Evolutionary conservation across 2,329 filamentous ascomycete genomes (phyloP).

Genomic region (Colletotrichum abscissum): DNA sequence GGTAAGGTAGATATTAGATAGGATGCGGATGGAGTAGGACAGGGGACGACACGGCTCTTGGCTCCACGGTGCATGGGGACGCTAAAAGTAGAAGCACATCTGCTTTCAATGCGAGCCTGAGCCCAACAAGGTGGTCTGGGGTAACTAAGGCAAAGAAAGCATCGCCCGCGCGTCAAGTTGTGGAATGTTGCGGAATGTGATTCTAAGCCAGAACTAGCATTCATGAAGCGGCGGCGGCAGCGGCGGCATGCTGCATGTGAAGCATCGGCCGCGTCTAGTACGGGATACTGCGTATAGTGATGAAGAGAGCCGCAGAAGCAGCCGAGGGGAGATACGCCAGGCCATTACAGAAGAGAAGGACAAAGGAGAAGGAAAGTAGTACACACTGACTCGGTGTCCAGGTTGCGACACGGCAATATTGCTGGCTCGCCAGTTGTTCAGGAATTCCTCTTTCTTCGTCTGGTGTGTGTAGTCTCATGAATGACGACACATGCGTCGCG

Average conservation of each 20-base stretch:
- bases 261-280: background rate
- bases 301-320: background rate
- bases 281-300: background rate
- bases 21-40: conserved; percentile 6
- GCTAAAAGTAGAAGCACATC: conserved; percentile 6
- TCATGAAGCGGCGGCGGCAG: background rate
- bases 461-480: conserved; percentile 15
- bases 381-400: background rate
- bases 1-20: background rate
- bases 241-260: background rate
- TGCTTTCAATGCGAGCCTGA: conserved; percentile 4
- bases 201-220: background rate
- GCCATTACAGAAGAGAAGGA: background rate
- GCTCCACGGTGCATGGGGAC: conserved; percentile 6
- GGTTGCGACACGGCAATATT: background rate
- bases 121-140: background rate
- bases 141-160: background rate
- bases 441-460: background rate
- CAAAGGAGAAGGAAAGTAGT: background rate
- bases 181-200: background rate
- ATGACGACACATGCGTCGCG: conserved; percentile 21
- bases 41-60: background rate
- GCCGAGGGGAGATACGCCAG: background rate
- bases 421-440: background rate
- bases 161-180: background rate